Base-by-base conservation (phyloP, 345 rosid genomes). In the Boechera retrofracta region DNA sequence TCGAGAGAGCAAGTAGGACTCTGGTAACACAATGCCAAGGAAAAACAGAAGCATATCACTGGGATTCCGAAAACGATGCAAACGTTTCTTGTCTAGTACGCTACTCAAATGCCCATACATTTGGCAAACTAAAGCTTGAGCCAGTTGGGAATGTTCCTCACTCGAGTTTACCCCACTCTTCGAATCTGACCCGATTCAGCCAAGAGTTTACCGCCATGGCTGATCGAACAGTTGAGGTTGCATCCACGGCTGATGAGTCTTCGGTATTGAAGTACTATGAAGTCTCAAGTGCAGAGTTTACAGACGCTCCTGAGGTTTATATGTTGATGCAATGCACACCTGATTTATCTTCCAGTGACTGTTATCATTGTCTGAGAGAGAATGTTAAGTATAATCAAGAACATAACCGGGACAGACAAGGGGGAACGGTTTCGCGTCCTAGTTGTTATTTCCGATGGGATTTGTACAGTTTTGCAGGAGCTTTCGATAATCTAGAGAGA, bases 311-410 rank as follows among this genome's bases (percentile, higher is more conserved):
- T 1, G 81, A 29, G 3, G 80, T 83, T 15, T 83, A 83, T 68
- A 81, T 82, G 11, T 5, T 88, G 51, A 77, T 78, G 83, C 87
- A 85, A 45, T 88, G 96, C 71, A 80, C 84, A 11, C 87, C 93
- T n/a, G 96, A 90, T 58, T 7, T 88, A 18, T 77, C 85, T 2
- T 60, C 32, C n/a, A 33, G 26, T 44, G 80, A 81, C 42, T 88
- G 90, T n/a, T 56, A n/a, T 2, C 0, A 0, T 42, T 88, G 91
- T 58, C 54, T 88, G 4, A 35, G 45, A 21, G 44, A 62, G 51
- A 64, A 24, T 32, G 75, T 70, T 1, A 21, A 2, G 11, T 16
- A 42, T 4, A 78, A 67, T 57, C 60, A 35, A 42, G 74, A 47
- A 6, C 35, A 77, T 10, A 75, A 87, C 76, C 32, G 11, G 5